Conservation (phyloP, 2,329 filamentous ascomycete genomes). For the Colletotrichum orbiculare region DNA sequence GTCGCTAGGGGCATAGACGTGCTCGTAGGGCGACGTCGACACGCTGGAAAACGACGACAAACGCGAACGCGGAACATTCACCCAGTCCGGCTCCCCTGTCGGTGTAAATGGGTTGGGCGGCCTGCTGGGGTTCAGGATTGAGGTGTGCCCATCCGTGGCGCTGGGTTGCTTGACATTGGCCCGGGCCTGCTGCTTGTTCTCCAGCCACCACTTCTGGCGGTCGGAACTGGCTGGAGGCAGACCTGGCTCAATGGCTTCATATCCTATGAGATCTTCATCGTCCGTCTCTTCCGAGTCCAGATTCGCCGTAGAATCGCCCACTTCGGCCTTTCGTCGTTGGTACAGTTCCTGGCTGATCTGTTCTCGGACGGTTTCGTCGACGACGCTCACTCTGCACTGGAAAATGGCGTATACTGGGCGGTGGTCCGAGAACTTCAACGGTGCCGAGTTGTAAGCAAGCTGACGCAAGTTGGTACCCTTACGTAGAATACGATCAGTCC, state of each 20-base stretch:
- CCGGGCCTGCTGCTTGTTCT: slow-evolving; percentile 78
- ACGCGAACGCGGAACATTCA: slow-evolving; percentile 69
- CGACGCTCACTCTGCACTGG: slow-evolving; percentile 81
- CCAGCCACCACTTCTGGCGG: slow-evolving; percentile 77
- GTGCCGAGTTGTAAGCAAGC: slow-evolving; percentile 82
- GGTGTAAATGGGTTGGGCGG: slow-evolving; percentile 84
- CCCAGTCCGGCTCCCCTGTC: slow-evolving; percentile 86
- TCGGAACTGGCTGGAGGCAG: slow-evolving; percentile 76
- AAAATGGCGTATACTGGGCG: slow-evolving; percentile 95
- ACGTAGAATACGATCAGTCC: slow-evolving; percentile 93
- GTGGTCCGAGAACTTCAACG: slow-evolving; percentile 92
- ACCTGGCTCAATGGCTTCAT: slow-evolving; percentile 85
- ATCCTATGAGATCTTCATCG: slow-evolving; percentile 84
- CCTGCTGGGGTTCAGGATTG: slow-evolving; percentile 77
- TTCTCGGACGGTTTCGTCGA: slow-evolving; percentile 81
- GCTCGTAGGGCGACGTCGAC: slow-evolving; percentile 69
- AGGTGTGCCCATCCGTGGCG: slow-evolving; percentile 59
- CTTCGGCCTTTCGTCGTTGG: slow-evolving; percentile 71
- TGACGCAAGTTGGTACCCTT: slow-evolving; percentile 88
- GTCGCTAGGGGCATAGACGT: slow-evolving; percentile 62
- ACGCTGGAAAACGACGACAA: slow-evolving; percentile 66
- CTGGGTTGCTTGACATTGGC: slow-evolving; percentile 76
- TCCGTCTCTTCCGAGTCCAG: slow-evolving; percentile 69
- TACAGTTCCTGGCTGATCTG: slow-evolving; percentile 81
- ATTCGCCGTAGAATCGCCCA: slow-evolving; percentile 71